phyloP scores from a whole-genome alignment of 257 asterid species.

The Ajuga chamaepitys region DNA sequence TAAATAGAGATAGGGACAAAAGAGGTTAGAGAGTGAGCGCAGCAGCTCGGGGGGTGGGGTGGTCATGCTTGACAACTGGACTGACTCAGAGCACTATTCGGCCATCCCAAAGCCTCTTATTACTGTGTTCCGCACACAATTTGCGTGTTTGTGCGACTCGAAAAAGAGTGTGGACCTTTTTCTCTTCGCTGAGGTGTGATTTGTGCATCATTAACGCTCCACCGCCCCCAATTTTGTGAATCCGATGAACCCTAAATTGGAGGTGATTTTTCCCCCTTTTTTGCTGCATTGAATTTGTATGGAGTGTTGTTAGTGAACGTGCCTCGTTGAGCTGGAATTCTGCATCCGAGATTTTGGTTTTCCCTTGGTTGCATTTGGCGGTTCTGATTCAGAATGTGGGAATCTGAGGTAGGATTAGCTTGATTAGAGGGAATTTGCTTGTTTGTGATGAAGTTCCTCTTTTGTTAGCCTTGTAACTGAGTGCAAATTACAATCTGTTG shows the following conservation, averaged over 20 bases:
- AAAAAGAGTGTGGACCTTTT: constrained; percentile 12
- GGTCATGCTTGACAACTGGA: constrained; percentile 28
- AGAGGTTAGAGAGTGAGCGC: constrained; percentile 27
- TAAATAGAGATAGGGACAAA: constrained; percentile 25
- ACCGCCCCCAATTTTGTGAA: constrained; percentile 7
- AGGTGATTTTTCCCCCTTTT: constrained; percentile 10
- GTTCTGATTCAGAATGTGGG: constrained; percentile 18
- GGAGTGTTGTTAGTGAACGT: neutral
- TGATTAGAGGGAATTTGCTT: neutral
- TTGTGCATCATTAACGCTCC: constrained; percentile 1
- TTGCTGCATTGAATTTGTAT: neutral
- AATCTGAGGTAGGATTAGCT: constrained; percentile 20
- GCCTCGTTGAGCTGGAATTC: constrained; percentile 19
- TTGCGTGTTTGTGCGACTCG: constrained; percentile 21
- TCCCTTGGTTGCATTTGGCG: constrained; percentile 8
- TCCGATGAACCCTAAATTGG: constrained; percentile 34
- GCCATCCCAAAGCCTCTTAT: constrained; percentile 20
- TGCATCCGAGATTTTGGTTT: neutral
- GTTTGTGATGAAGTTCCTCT: neutral
- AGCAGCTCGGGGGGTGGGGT: neutral
- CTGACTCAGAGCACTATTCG: constrained; percentile 24
- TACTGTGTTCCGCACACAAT: constrained; percentile 7
- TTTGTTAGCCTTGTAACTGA: neutral
- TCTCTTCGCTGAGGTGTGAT: neutral
- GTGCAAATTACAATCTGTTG: constrained; percentile 4